Percentiles rank a stretch among this genome's conserved stretches.
These are phyloP conservation scores for Leccinum pellstonianum DNA, from an alignment of 768 basidiomycete species.

Conservation along the genomic window DNA sequence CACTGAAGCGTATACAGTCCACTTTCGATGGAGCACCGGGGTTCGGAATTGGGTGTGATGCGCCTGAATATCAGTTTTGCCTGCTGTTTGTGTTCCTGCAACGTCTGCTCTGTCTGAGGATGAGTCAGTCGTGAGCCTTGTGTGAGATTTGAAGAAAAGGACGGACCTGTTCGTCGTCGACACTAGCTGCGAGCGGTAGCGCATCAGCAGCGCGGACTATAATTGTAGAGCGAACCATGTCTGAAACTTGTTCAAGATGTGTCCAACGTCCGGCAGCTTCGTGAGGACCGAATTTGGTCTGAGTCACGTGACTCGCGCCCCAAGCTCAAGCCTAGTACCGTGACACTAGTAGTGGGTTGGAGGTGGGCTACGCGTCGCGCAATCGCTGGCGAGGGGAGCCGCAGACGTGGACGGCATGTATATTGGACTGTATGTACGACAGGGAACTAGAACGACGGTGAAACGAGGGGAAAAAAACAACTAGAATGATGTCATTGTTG, in stretches of 20 bases:
- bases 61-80: conserved; percentile 95
- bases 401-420: no score
- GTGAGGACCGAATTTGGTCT: no score
- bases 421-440: no score
- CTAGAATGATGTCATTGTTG: no score
- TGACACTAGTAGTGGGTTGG: no score
- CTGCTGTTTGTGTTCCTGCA: conserved; percentile 98
- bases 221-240: conserved; percentile 85
- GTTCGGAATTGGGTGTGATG: conserved; percentile 91
- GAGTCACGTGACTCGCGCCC: no score
- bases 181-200: conserved; percentile 90
- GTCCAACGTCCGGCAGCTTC: not conserved
- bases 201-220: conserved; percentile 85
- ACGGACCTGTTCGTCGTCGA: conserved; percentile 93
- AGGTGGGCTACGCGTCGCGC: no score
- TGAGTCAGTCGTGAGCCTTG: conserved; percentile 3
- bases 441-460: no score
- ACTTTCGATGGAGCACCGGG: conserved; percentile 94
- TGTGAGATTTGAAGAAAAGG: not conserved
- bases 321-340: no score
- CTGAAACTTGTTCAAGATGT: conserved; percentile 1
- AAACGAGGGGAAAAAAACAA: no score
- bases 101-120: conserved; percentile 80
- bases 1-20: conserved; percentile 96
- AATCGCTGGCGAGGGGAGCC: no score